phyloP scores from a whole-genome alignment of 148 eudicot species.

The Talinum fruticosum region DNA sequence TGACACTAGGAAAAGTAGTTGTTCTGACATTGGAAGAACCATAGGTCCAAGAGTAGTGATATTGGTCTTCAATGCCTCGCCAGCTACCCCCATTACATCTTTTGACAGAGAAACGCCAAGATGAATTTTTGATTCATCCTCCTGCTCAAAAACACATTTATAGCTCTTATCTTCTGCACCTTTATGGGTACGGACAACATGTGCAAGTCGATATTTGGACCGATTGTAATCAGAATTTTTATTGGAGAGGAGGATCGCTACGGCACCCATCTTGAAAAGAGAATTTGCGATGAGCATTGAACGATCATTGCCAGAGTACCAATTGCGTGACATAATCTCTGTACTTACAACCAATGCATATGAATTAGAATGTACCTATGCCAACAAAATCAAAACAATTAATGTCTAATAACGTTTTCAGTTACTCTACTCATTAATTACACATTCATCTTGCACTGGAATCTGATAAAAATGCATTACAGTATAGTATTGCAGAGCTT shows the following conservation, averaged over 20 bases:
- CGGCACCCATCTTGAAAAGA: constrained; percentile 32
- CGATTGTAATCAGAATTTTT: constrained; percentile 11
- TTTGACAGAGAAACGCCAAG: constrained; percentile 28
- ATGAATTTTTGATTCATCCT: constrained; percentile 15
- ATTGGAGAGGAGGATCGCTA: constrained; percentile 33
- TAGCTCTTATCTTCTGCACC: constrained; percentile 31
- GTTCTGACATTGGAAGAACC: constrained; percentile 30
- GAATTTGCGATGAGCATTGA: constrained; percentile 36
- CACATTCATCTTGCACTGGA: no score
- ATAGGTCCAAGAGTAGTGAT: constrained; percentile 30
- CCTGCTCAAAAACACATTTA: constrained; percentile 19
- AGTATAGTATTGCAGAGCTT: no score
- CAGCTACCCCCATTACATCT: constrained; percentile 32
- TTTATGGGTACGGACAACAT: constrained; percentile 33
- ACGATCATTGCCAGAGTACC: constrained; percentile 36
- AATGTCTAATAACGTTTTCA: no score
- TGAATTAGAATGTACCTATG: constrained; percentile 30
- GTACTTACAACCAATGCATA: constrained; percentile 29
- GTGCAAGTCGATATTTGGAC: constrained; percentile 23
- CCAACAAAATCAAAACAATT: neutral
- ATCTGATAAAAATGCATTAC: no score
- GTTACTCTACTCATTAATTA: no score
- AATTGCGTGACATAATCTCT: constrained; percentile 29
- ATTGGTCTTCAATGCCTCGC: constrained; percentile 30
- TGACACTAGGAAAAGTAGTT: constrained; percentile 20